These are phyloP conservation scores for Colletotrichum graminicola DNA, from an alignment of 2,329 filamentous ascomycete genomes.

Conservation along the genomic window DNA sequence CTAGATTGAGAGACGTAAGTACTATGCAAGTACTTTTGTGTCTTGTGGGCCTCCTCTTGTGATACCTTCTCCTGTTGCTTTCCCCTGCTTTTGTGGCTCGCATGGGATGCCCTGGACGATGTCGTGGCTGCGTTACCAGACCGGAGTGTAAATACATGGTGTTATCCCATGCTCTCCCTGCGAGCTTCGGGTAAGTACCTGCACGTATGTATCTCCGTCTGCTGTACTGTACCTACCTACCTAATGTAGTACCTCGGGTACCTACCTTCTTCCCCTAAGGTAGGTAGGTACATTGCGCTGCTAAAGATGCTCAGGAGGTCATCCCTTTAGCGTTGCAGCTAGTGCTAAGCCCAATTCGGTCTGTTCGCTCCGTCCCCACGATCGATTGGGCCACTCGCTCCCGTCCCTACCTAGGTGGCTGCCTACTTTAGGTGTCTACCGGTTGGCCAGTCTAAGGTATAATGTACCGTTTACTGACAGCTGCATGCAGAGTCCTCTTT, in stretches of 20 bases:
- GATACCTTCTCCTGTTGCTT: slow-evolving; percentile 3
- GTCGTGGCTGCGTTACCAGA: slow-evolving; percentile 12
- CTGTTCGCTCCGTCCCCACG: slow-evolving; percentile 32
- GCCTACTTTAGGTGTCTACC: neutral
- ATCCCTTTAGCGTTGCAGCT: slow-evolving; percentile 11
- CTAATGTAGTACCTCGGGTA: neutral
- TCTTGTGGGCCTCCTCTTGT: neutral
- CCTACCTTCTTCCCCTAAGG: neutral
- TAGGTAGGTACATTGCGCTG: neutral
- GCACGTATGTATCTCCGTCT: neutral
- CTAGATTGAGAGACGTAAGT: neutral
- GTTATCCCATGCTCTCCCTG: slow-evolving; percentile 27
- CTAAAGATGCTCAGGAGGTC: slow-evolving; percentile 12
- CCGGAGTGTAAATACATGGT: neutral
- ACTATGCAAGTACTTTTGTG: slow-evolving; percentile 11
- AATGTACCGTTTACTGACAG: too few relatives aligned
- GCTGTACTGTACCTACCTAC: neutral
- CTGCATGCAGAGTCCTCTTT: neutral
- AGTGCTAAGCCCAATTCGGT: slow-evolving; percentile 30
- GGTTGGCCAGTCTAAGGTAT: too few relatives aligned
- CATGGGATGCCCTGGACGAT: slow-evolving; percentile 32
- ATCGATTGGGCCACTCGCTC: slow-evolving; percentile 31
- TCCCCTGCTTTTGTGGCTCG: slow-evolving; percentile 30
- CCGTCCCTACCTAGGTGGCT: neutral
- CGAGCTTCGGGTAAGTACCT: neutral